Base-by-base conservation (phyloP, 805 yeast species). In the Zygosaccharomyces pseudorouxii region DNA sequence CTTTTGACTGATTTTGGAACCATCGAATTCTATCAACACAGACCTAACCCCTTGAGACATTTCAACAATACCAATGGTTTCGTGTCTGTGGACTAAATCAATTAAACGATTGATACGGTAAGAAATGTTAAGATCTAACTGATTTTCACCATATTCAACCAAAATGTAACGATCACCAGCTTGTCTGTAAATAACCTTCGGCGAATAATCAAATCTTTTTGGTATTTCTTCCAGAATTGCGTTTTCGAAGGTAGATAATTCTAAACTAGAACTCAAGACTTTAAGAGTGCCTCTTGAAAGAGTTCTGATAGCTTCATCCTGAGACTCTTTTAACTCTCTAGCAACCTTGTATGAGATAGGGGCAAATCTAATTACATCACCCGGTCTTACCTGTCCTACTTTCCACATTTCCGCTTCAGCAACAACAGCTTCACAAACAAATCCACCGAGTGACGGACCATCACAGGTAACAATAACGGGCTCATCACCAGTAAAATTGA, bases 1-100 rank as follows among this genome's bases (percentile, higher is more conserved):
- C 35, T 70, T 55, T 71, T 92, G 98, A 18, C 79, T 63, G 35
- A 86, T 76, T 43, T 73, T 67, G 35, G 69, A 61, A 41, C 85
- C 87, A 64, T 88, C 83, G 65, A 72, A 93, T 68, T 92, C 96
- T 63, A 92, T 79, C 64, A 92, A 76, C 28, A 93, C 96, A 4
- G 98, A 90, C 63, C 98, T 78, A 28, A 93, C 98, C 72, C 98
- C 98, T 57, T 87, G 95, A 1, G 97, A 89, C 96, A 93, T 88
- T 69, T 93, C 98, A 50, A 88, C 80, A 50, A 92, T 84, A 48
- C 97, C 98, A 46, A 71, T 67, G 25, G 95, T 84, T 50, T 80
- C 73, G 55, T 81, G 77, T 22, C 73, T 72, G 40, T 73, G 71
- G 37, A 88, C 95, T 75, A 80, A 75, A 55, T 84, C 86, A 47